Conservation (phyloP, 768 basidiomycete species). For the Naganishia vishniacii region DNA sequence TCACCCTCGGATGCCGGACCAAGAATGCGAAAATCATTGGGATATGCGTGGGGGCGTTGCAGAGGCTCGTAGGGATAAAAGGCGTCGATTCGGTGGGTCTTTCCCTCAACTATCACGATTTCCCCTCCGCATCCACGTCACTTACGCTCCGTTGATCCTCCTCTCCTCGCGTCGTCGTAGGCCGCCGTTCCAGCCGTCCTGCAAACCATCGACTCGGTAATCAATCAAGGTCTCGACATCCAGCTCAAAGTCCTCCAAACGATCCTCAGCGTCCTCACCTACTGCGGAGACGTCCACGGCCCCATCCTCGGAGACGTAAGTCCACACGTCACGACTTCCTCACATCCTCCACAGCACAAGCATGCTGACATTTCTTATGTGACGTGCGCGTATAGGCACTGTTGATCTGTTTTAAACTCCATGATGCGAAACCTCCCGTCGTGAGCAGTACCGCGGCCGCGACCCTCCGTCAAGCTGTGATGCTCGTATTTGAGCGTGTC, state of each 20-base stretch:
- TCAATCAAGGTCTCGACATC: conserved; percentile 93
- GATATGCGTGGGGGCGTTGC: conserved; percentile 82
- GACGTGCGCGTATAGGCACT: conserved; percentile 70
- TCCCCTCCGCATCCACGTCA: not conserved
- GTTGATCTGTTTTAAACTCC: conserved; percentile 87
- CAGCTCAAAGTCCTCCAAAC: conserved; percentile 91
- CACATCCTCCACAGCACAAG: not conserved
- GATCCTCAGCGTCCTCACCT: conserved; percentile 80
- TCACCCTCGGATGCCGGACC: conserved; percentile 89
- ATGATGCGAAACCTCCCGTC: conserved; percentile 90
- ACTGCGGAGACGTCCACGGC: conserved; percentile 76
- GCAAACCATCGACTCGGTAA: conserved; percentile 74
- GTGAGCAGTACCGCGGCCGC: conserved; percentile 97
- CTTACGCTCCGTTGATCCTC: not conserved
- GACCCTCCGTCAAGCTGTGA: conserved; percentile 87
- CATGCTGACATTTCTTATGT: not conserved
- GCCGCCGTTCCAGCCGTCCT: conserved; percentile 73
- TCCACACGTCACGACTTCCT: conserved; percentile 26
- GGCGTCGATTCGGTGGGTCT: conserved; percentile 58
- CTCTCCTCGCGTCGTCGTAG: conserved; percentile 45
- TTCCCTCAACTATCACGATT: not conserved
- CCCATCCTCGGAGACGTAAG: conserved; percentile 72
- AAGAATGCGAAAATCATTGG: conserved; percentile 90
- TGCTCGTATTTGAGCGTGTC: conserved; percentile 94
- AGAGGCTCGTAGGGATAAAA: conserved; percentile 78